Base-by-base conservation (phyloP, 202 grass and related monocot species). In the Dendrocalamus latiflorus region DNA sequence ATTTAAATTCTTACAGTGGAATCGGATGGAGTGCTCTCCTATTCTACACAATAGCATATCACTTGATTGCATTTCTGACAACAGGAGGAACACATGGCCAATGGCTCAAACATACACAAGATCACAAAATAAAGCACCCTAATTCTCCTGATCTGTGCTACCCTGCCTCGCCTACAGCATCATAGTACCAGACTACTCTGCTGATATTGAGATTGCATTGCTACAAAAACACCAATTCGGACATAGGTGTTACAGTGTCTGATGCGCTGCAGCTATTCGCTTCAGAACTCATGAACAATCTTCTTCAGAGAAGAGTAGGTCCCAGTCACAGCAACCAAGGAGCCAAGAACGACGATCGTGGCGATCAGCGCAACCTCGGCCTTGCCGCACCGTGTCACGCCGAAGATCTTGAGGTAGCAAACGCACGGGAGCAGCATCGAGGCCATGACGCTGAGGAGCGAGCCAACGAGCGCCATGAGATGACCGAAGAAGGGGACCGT, bases 301-400 rank as follows among this genome's bases (percentile, higher is more conserved):
- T n/a, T n/a, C n/a, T n/a, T n/a, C n/a, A n/a, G n/a, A n/a, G n/a
- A 97, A 24, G 88, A 83, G 85, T 93, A 91, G 3, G 88, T 97
- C 67, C 91, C 91, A 6, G 43, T 59, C 4, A 50, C 77, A 0
- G 88, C 88, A 0, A 91, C 77, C 44, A 91, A 71, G 43, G 81
- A 85, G 6, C 91, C 93, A 15, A 93, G 75, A 13, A 62, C 47
- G 10, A 93, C 43, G 43, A 97, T 96, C 13, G 43, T 28, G 7
- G 6, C 59, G 63, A 90, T 84, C 17, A 92, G 55, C 48, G 44
- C 71, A 24, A 77, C 53, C 64, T 94, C 90, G 0, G 55, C 57
- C 79, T 61, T 84, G 70, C 20, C 45, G 64, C 87, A 82, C 14
- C 82, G 70, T 28, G 74, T 2, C n/a, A n/a, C n/a, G n/a, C n/a